A percentile compares a stretch with the other conserved stretches of the same genome.
phyloP scores from a whole-genome alignment of 2,329 filamentous ascomycete genomes.

The Penicillium sp. region DNA sequence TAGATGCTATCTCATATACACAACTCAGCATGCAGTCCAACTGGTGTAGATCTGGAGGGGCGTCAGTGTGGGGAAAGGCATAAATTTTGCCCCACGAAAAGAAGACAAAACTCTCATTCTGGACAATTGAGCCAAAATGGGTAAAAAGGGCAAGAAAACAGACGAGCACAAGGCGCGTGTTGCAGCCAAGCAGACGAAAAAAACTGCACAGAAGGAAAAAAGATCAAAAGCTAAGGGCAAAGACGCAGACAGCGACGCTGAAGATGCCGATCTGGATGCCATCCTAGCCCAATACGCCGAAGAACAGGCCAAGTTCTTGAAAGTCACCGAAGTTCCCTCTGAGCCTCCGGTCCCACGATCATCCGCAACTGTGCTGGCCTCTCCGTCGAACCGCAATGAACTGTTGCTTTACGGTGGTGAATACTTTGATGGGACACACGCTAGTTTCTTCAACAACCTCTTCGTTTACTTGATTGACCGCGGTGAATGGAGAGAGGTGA shows the following conservation, averaged over 20 bases:
- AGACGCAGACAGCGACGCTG: slow-evolving; percentile 81
- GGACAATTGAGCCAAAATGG: slow-evolving; percentile 41
- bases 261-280: slow-evolving; percentile 89
- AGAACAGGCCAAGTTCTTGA: slow-evolving; percentile 90
- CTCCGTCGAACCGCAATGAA: slow-evolving; percentile 82
- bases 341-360: slow-evolving; percentile 75
- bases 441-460: slow-evolving; percentile 69
- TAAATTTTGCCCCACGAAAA: slow-evolving; percentile 27
- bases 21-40: background rate
- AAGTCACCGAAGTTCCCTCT: slow-evolving; percentile 79
- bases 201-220: slow-evolving; percentile 74
- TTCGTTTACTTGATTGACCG: slow-evolving; percentile 74
- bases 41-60: slow-evolving; percentile 1
- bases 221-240: slow-evolving; percentile 69
- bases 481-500: slow-evolving; percentile 89
- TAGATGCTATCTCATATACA: too few relatives aligned
- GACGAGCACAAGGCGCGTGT: slow-evolving; percentile 60
- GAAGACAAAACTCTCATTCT: slow-evolving; percentile 6
- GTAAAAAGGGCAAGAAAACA: slow-evolving; percentile 58
- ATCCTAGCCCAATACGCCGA: slow-evolving; percentile 92
- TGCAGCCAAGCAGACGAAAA: slow-evolving; percentile 80
- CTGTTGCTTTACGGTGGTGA: slow-evolving; percentile 92
- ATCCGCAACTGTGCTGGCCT: slow-evolving; percentile 80
- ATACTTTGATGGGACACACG: slow-evolving; percentile 89
- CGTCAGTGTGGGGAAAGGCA: slow-evolving; percentile 21